phyloP scores from a whole-genome alignment of 257 asterid species.

The Fraxinus americana region DNA sequence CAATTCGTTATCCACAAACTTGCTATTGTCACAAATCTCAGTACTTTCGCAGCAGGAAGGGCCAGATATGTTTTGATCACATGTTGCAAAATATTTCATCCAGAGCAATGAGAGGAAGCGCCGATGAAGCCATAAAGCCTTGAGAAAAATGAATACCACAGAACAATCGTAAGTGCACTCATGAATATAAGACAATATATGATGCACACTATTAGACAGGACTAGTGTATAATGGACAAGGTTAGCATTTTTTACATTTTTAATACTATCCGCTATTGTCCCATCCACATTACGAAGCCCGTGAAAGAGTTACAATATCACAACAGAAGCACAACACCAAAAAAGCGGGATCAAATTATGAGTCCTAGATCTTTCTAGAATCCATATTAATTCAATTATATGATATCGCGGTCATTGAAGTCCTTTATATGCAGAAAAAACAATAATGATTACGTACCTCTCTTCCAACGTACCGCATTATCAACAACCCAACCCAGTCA shows the following conservation, averaged over 20 bases:
- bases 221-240: background rate
- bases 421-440: conserved; percentile 5
- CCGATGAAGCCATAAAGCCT: conserved; percentile 97
- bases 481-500: conserved; percentile 68
- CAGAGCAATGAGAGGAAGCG: conserved; percentile 82
- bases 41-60: conserved; percentile 23
- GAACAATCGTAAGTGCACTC: background rate
- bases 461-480: conserved; percentile 78
- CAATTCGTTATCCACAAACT: conserved; percentile 52
- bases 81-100: conserved; percentile 50
- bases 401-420: background rate
- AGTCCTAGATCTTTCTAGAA: background rate
- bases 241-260: background rate
- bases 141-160: conserved; percentile 27
- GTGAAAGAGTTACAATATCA: no score
- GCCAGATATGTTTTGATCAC: conserved; percentile 12
- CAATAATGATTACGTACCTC: conserved; percentile 53
- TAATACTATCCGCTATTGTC: background rate
- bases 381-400: conserved; percentile 10
- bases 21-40: conserved; percentile 26
- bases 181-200: background rate
- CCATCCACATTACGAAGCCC: background rate
- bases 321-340: background rate
- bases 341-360: background rate
- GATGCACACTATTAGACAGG: background rate